These are phyloP conservation scores for Stagonosporopsis vannaccii DNA, from an alignment of 2,329 filamentous ascomycete species.

Conservation along the genomic window DNA sequence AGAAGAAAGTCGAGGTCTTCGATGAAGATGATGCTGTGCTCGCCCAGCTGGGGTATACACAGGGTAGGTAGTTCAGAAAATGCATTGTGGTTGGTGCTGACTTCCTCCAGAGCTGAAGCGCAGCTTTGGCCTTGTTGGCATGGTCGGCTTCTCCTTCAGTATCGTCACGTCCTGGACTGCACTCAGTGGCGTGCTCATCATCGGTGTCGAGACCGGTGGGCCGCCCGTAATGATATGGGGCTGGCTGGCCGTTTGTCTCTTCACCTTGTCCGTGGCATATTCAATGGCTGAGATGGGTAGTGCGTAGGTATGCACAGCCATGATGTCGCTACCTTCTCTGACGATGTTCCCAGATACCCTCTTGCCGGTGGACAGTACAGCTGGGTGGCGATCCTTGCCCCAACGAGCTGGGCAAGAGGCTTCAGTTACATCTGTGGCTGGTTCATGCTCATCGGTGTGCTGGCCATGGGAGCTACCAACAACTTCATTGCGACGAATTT, in stretches of 20 bases:
- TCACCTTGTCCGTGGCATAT: slow-evolving; percentile 62
- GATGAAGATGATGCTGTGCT: slow-evolving; percentile 50
- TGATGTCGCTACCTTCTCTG: not conserved
- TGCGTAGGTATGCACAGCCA: slow-evolving; percentile 35
- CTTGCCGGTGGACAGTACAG: slow-evolving; percentile 65
- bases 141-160: slow-evolving; percentile 66
- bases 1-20: slow-evolving; percentile 34
- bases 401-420: slow-evolving; percentile 48
- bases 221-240: slow-evolving; percentile 67
- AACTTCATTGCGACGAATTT: slow-evolving; percentile 64
- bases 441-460: slow-evolving; percentile 50
- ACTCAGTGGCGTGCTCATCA: slow-evolving; percentile 62
- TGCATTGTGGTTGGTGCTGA: slow-evolving; percentile 13
- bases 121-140: slow-evolving; percentile 50
- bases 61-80: slow-evolving; percentile 29
- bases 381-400: slow-evolving; percentile 65
- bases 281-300: slow-evolving; percentile 67
- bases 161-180: slow-evolving; percentile 67
- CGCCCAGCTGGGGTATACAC: slow-evolving; percentile 52
- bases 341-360: slow-evolving; percentile 51
- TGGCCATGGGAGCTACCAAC: slow-evolving; percentile 63
- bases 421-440: slow-evolving; percentile 52
- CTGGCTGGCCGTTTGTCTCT: slow-evolving; percentile 61
- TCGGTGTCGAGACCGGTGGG: slow-evolving; percentile 63
- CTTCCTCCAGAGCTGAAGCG: slow-evolving; percentile 60